Evolutionary conservation across 257 asterid species (phyloP), one percentile per base, ranked within the genome.

Genomic region (Solanum appendiculatum): DNA sequence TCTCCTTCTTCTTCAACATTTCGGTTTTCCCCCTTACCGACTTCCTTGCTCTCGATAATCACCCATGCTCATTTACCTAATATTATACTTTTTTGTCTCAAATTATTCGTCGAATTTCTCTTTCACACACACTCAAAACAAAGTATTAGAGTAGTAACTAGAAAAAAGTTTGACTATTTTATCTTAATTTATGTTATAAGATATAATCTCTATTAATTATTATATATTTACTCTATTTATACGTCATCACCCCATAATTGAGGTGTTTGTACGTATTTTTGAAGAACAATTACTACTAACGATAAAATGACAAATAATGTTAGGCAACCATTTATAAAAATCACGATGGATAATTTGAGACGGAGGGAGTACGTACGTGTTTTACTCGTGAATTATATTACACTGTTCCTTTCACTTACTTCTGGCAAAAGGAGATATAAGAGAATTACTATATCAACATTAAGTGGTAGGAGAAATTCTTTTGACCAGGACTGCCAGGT

Each of bases 1-100:
- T 77, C 80, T 82, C 70, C 84, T 84, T 73, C 85, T 46, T 44
- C 86, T 90, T 89, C 90, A 42, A 87, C 89, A 85, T 85, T 86
- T 90, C 86, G 88, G 48, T 9, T 83, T 82, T 84, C 82, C 72
- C 20, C 29, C 66, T 83, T 40, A 44, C 83, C 73, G 69, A 34
- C 83, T 66, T 66, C 68, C 87, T 64, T 84, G 77, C 83, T 86
- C 86, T 88, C 74, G 29, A 39, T 48, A 85, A 84, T 85, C 87
- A 40, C 90, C 87, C 42, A 86, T 44, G 23, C 27, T 72, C 48
- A 7, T 81, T 29, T 86, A 68, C 29, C 82, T 29, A 51, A 63
- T 69, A 31, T 31, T 31, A 68, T 18, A 68, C 15, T 3, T 1
- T 1, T 4, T 0, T 9, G 9, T 68, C 7, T 16, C 14, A 31